phyloP scores from a whole-genome alignment of 441 rosid genomes.

The Euphorbia celastroides region DNA sequence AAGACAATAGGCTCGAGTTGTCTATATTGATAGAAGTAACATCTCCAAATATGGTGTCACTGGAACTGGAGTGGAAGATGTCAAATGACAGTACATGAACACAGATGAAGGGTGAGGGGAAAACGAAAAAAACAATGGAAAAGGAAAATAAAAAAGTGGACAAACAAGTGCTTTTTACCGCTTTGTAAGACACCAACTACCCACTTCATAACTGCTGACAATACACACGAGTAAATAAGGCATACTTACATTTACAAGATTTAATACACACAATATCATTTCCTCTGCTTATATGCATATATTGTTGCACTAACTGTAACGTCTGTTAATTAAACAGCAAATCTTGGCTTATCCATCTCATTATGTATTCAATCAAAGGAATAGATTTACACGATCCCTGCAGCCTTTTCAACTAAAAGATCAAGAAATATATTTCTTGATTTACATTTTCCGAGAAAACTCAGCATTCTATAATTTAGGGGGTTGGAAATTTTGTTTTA shows the following conservation, averaged over 20 bases:
- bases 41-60: slow-evolving; percentile 1
- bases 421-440: not conserved
- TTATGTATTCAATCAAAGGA: not conserved
- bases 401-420: not conserved
- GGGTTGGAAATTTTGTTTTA: too few species aligned
- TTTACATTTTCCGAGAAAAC: not conserved
- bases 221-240: not conserved
- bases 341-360: not conserved
- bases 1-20: not conserved
- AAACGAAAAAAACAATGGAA: not conserved
- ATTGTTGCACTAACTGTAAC: not conserved
- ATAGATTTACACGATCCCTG: not conserved
- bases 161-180: not conserved
- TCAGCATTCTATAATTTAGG: too few species aligned
- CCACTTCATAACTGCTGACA: not conserved
- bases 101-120: not conserved
- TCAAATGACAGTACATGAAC: not conserved
- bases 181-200: not conserved
- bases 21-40: not conserved
- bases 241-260: not conserved
- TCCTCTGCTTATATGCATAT: not conserved
- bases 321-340: not conserved
- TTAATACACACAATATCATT: not conserved
- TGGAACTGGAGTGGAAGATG: not conserved
- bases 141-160: not conserved